These are phyloP conservation scores for Vigna radiata DNA, from an alignment of 306 rosid species.

Conservation along the genomic window DNA sequence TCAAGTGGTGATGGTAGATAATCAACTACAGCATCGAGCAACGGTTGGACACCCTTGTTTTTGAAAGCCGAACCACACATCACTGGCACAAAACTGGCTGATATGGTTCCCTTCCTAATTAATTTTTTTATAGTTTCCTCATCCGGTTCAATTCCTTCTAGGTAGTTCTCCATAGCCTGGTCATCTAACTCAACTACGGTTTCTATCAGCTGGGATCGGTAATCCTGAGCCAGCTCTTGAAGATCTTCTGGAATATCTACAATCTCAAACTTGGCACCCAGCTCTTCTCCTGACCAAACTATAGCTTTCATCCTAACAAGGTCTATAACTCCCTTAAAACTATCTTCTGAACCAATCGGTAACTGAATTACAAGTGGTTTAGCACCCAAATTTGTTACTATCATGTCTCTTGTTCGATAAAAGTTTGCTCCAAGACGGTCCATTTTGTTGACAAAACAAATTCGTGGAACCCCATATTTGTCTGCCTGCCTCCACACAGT, in stretches of 20 bases:
- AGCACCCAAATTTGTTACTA: constrained; percentile 91
- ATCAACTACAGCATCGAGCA: constrained; percentile 95
- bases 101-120: constrained; percentile 81
- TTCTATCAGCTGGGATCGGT: constrained; percentile 76
- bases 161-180: constrained; percentile 80
- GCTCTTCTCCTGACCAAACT: constrained; percentile 95
- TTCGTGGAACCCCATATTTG: constrained; percentile 92
- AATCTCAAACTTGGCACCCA: constrained; percentile 85
- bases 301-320: constrained; percentile 93
- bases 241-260: constrained; percentile 82
- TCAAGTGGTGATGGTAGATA: constrained; percentile 94
- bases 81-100: constrained; percentile 80
- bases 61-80: constrained; percentile 97
- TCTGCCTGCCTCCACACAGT: constrained; percentile 99
- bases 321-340: constrained; percentile 82
- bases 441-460: constrained; percentile 97
- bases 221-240: constrained; percentile 75
- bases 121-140: constrained; percentile 74
- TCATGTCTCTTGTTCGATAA: constrained; percentile 95
- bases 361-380: constrained; percentile 90
- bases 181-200: constrained; percentile 86
- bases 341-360: constrained; percentile 91
- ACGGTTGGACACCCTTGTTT: constrained; percentile 97
- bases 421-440: constrained; percentile 98
- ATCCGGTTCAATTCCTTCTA: constrained; percentile 93